Evolutionary conservation across 176 grass and related monocot species (phyloP).

Genomic region (Saccharum officinarum): DNA sequence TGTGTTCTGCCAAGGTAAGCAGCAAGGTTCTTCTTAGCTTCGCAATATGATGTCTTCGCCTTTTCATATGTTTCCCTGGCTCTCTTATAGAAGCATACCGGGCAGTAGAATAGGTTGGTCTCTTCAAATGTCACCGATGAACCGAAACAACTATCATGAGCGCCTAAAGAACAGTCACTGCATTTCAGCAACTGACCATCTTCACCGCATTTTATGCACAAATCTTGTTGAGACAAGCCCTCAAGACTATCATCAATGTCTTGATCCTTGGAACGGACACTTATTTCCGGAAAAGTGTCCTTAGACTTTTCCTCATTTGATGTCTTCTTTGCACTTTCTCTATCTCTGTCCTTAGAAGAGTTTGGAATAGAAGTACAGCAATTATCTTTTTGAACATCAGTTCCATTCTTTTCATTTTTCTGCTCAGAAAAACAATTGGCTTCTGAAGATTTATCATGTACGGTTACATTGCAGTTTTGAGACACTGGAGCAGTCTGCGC

Average conservation of each 20-base stretch:
- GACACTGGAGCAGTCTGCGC: no score
- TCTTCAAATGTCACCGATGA: conserved; percentile 28
- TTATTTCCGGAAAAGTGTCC: no score
- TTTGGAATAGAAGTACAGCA: no score
- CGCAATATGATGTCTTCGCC: conserved; percentile 26
- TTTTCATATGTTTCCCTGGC: conserved; percentile 44
- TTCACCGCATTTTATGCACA: conserved; percentile 57
- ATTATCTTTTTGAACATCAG: no score
- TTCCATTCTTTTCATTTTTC: no score
- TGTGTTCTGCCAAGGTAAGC: conserved; percentile 28
- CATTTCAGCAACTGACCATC: conserved; percentile 50
- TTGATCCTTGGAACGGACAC: no score
- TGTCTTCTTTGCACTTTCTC: no score
- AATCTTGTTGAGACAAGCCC: conserved; percentile 34
- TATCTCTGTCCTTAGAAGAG: no score
- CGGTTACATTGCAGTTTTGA: no score
- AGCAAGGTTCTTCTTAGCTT: conserved; percentile 37
- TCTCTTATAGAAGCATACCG: conserved; percentile 44
- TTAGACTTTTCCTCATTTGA: no score
- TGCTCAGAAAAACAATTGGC: no score
- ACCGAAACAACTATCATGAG: conserved; percentile 41
- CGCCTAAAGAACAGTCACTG: conserved; percentile 34
- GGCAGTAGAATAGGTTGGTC: conserved; percentile 40
- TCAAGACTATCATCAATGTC: background rate
- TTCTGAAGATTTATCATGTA: no score